Percentiles rank a stretch among this genome's conserved stretches.
phyloP scores from a whole-genome alignment of 371 early-diverging fungal species.

The Lichtheimia corymbifera region DNA sequence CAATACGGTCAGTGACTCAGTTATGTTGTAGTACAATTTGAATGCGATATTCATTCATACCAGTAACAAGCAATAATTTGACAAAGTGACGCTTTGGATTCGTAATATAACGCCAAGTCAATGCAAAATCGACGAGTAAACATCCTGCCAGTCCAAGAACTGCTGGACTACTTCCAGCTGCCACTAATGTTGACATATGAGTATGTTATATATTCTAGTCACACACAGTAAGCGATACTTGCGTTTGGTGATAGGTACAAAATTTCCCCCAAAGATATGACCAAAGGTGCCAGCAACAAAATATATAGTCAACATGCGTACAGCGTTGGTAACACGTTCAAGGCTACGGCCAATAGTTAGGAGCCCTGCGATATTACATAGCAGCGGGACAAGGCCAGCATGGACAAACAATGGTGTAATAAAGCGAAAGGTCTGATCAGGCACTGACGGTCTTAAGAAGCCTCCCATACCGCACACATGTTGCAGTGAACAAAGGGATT shows the following conservation, averaged over 20 bases:
- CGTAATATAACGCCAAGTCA: constrained; percentile 64
- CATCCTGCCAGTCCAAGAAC: constrained; percentile 72
- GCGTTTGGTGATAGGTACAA: constrained; percentile 49
- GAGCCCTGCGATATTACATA: constrained; percentile 66
- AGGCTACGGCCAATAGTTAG: constrained; percentile 59
- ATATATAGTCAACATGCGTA: constrained; percentile 64
- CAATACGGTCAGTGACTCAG: not conserved
- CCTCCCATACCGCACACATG: constrained; percentile 54
- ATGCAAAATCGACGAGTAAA: constrained; percentile 66
- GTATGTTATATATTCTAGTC: not conserved
- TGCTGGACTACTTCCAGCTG: constrained; percentile 74
- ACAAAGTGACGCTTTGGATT: constrained; percentile 65
- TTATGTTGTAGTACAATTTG: not conserved
- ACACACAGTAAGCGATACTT: constrained; percentile 15
- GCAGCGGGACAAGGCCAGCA: constrained; percentile 71
- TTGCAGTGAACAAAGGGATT: constrained; percentile 33
- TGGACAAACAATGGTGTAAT: constrained; percentile 76
- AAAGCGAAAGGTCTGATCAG: constrained; percentile 76
- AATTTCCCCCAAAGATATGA: constrained; percentile 54
- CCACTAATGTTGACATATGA: constrained; percentile 24
- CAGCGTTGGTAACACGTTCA: constrained; percentile 71
- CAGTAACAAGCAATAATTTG: constrained; percentile 34
- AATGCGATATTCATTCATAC: constrained; percentile 1
- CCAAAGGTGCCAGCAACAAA: constrained; percentile 56
- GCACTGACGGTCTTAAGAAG: constrained; percentile 22